phyloP scores from a whole-genome alignment of 176 grass and related monocot species.

The Musa itinerans region DNA sequence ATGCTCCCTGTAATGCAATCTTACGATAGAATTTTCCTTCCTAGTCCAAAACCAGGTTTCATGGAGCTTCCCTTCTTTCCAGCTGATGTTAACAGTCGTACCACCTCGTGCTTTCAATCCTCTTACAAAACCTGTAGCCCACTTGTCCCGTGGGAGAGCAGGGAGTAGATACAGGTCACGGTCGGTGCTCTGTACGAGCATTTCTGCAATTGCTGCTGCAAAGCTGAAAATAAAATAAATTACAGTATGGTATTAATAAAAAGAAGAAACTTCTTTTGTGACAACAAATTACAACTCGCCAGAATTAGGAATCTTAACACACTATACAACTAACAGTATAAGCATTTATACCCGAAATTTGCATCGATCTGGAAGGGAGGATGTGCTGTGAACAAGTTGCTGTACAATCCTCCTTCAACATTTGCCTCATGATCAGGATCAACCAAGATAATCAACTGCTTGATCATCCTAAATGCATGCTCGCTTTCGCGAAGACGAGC shows the following conservation, averaged over 20 bases:
- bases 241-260: background rate
- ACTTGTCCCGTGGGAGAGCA: constrained; percentile 55
- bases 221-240: constrained; percentile 46
- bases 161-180: constrained; percentile 66
- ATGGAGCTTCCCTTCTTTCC: constrained; percentile 71
- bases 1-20: constrained; percentile 34
- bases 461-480: constrained; percentile 87
- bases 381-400: constrained; percentile 88
- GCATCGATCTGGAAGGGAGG: constrained; percentile 97
- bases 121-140: constrained; percentile 64
- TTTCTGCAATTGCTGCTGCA: constrained; percentile 66
- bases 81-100: constrained; percentile 55
- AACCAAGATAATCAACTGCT: constrained; percentile 65
- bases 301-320: no score
- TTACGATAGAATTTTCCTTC: constrained; percentile 29
- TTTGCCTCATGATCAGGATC: constrained; percentile 52
- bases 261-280: background rate
- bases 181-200: constrained; percentile 68
- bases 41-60: constrained; percentile 62
- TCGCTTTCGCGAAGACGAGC: constrained; percentile 64
- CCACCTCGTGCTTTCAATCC: constrained; percentile 73
- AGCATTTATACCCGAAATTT: constrained; percentile 70
- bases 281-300: background rate
- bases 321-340: no score
- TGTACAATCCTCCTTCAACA: constrained; percentile 87